A percentile compares a stretch with the other conserved stretches of the same genome.
Evolutionary conservation across 352 stramenopile species (phyloP).

Genomic region (Globisporangium nunn): DNA sequence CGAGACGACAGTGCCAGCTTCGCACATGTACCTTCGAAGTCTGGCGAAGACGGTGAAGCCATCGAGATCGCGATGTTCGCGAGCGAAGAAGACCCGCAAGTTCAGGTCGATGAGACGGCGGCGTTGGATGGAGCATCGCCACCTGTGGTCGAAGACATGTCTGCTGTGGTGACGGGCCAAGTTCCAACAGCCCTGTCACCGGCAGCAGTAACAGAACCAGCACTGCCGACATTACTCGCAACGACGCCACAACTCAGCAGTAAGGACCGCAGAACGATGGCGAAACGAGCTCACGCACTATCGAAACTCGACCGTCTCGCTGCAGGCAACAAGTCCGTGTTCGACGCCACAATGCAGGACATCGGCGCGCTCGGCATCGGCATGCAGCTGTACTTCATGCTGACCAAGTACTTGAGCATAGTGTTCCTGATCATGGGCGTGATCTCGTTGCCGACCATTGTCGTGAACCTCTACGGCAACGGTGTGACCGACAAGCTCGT

Average conservation of each 20-base stretch:
- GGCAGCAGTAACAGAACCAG: background rate
- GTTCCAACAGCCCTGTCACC: background rate
- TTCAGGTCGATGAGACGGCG: background rate
- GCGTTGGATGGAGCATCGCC: background rate
- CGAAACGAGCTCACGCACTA: slow-evolving; percentile 28
- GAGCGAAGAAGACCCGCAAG: slow-evolving; percentile 7
- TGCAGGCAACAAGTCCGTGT: slow-evolving; percentile 52
- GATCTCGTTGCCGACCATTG: slow-evolving; percentile 50
- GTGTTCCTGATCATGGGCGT: slow-evolving; percentile 69
- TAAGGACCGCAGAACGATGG: slow-evolving; percentile 29
- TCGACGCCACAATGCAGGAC: slow-evolving; percentile 56
- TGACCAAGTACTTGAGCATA: slow-evolving; percentile 68
- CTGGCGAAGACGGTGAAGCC: background rate
- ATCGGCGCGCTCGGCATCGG: slow-evolving; percentile 77
- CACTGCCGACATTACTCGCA: background rate
- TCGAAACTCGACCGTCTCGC: slow-evolving; percentile 53
- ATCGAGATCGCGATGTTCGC: slow-evolving; percentile 11
- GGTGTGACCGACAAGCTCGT: slow-evolving; percentile 58
- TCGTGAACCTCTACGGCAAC: slow-evolving; percentile 57
- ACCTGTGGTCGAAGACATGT: background rate
- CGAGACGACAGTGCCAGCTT: too few relatives aligned
- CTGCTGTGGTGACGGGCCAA: background rate
- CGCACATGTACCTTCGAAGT: background rate
- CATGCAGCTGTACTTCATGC: slow-evolving; percentile 81
- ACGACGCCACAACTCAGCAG: slow-evolving; percentile 3